Percentiles rank a stretch among this genome's conserved stretches.
These are phyloP conservation scores for Cladosporium halotolerans DNA, from an alignment of 2,329 filamentous ascomycete genomes.

Conservation along the genomic window DNA sequence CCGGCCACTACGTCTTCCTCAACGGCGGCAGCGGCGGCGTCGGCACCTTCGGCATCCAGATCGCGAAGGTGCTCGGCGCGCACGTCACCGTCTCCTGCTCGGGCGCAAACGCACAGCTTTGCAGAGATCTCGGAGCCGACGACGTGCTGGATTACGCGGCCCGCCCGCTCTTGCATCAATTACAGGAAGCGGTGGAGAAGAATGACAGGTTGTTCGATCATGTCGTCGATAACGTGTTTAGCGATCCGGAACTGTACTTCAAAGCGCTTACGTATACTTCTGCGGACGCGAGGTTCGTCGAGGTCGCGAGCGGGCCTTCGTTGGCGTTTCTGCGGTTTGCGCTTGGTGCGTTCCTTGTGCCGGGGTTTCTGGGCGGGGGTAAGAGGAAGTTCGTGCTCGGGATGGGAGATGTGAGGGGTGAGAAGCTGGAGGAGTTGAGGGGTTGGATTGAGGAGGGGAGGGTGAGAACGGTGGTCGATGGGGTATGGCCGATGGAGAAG, in stretches of 20 bases:
- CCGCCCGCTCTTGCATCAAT: conserved; percentile 40
- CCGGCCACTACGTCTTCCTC: conserved; percentile 52
- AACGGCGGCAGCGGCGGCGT: conserved; percentile 60
- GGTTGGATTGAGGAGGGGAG: conserved; percentile 53
- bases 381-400: conserved; percentile 38
- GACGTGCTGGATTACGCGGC: conserved; percentile 56
- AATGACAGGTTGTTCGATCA: conserved; percentile 47
- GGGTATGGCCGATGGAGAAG: conserved; percentile 51
- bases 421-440: conserved; percentile 46
- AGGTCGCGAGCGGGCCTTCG: conserved; percentile 17
- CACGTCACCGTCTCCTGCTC: conserved; percentile 57
- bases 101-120: conserved; percentile 50
- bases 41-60: conserved; percentile 56
- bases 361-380: conserved; percentile 46
- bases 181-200: conserved; percentile 45
- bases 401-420: conserved; percentile 32
- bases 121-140: conserved; percentile 55
- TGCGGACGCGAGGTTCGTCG: conserved; percentile 43
- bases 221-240: conserved; percentile 54
- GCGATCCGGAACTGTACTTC: conserved; percentile 47
- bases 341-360: conserved; percentile 34
- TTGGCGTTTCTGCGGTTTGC: conserved; percentile 15
- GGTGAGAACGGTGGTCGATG: conserved; percentile 51
- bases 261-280: conserved; percentile 47
- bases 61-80: conserved; percentile 56